Base-by-base conservation (phyloP, 805 yeast species). In the Grigorovia transvaalensis region DNA sequence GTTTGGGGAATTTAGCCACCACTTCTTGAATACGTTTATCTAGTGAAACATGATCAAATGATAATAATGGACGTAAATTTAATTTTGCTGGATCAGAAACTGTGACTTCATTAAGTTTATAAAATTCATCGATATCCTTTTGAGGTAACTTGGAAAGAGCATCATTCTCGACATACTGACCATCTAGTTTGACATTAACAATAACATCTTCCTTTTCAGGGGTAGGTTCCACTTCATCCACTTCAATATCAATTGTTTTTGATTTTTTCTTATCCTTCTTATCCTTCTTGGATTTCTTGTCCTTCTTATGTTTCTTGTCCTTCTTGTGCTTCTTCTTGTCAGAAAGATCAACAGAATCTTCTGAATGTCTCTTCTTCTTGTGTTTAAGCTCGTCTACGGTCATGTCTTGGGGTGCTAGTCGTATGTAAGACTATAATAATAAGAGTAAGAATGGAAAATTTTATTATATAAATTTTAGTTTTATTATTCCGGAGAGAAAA, bases 1-100 rank as follows among this genome's bases (percentile, higher is more conserved):
- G 99, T 60, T 81, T 83, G 15, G 88, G 84, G 72, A 87, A 93
- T 60, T 82, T 80, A 43, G 80, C 71, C 47, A 91, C 74, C 47
- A 78, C 81, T n/a, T 72, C 60, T 57, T 76, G 77, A 54, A 90
- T 78, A 50, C 78, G 74, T 1, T 77, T 57, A 53, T 81, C 78
- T 29, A 85, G 71, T 1, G 74, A 60, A 23, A 91, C 74, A 40
- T 83, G 80, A 38, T 74, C 72, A 61, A 93, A 90, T 8, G 82
- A 68, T 50, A 91, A 68, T 23, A 84, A 70, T 9, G 98, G 98
- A 55, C 82, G 76, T 49, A 85, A 65, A 18, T 74, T 66, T n/a
- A 70, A 60, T 41, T 73, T 65, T 13, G 54, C 47, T 35, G 85
- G 81, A 63, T 87, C 95, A 57, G 87, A 95, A 49, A 90, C 78